phyloP scores from a whole-genome alignment of 305 asterid genomes.

The Solanum aculeatissimum region DNA sequence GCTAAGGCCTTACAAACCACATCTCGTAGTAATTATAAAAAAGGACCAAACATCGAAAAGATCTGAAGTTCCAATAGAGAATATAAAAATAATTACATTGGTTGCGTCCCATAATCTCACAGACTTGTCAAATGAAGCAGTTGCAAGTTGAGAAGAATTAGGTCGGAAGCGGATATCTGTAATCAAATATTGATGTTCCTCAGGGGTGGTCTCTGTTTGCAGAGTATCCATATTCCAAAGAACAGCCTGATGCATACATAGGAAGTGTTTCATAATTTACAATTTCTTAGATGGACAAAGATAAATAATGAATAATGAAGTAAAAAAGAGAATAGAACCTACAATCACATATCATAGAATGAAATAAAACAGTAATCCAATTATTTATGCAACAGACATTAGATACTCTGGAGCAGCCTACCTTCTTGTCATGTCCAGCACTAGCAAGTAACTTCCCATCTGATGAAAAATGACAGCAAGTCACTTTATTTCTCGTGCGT shows the following conservation, averaged over 20 bases:
- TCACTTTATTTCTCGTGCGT: conserved; percentile 85
- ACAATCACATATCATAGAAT: background rate
- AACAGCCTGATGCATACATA: conserved; percentile 53
- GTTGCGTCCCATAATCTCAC: conserved; percentile 98
- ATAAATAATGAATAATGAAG: background rate
- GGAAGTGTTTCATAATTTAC: background rate
- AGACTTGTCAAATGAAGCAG: conserved; percentile 89
- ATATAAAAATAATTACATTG: conserved; percentile 36
- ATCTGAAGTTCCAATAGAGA: background rate
- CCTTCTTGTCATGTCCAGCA: conserved; percentile 87
- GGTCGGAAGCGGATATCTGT: conserved; percentile 96
- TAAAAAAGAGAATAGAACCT: background rate
- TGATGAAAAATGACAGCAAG: conserved; percentile 95
- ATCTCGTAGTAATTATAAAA: background rate
- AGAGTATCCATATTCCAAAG: conserved; percentile 97
- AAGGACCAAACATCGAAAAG: background rate
- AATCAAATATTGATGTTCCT: conserved; percentile 71
- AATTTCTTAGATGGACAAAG: background rate
- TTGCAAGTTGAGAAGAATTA: conserved; percentile 78
- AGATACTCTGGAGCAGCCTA: conserved; percentile 1
- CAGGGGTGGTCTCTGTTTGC: conserved; percentile 71
- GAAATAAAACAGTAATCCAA: background rate
- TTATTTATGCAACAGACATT: background rate
- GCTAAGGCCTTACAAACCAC: background rate
- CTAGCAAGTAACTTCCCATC: conserved; percentile 97